A percentile compares a stretch with the other conserved stretches of the same genome.
Evolutionary conservation across 345 rosid genomes (phyloP).

Genomic region (Eucalyptus polyanthemos): DNA sequence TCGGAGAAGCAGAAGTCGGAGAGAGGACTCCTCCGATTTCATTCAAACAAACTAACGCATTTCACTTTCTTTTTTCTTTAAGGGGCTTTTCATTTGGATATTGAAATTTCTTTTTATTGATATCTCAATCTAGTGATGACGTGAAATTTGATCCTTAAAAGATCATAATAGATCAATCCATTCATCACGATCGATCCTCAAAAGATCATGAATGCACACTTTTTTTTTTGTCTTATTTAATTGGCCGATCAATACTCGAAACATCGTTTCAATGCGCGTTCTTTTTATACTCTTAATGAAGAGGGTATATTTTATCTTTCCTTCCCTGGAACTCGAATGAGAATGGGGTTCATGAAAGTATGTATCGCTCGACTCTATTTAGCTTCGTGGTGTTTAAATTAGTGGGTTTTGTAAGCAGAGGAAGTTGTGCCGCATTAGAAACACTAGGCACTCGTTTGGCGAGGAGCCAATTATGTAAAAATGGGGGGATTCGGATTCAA

Average conservation of each 20-base stretch:
- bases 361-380: accelerated
- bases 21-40: neutral
- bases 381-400: accelerated
- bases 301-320: neutral
- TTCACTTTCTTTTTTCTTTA: accelerated
- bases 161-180: neutral
- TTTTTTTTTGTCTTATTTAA: neutral
- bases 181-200: accelerated
- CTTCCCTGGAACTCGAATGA: neutral
- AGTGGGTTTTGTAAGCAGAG: neutral
- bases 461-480: accelerated
- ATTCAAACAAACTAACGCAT: neutral
- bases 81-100: neutral
- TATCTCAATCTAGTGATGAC: accelerated
- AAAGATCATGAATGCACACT: accelerated
- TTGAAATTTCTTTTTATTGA: neutral
- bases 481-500: neutral
- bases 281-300: neutral
- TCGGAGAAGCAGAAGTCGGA: neutral
- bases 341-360: neutral
- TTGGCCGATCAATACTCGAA: neutral
- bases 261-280: accelerated
- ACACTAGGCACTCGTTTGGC: accelerated
- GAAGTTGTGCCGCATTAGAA: neutral
- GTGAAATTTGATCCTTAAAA: neutral